phyloP scores from a whole-genome alignment of 2,329 filamentous ascomycete species.

The Amylocarpus encephaloides region DNA sequence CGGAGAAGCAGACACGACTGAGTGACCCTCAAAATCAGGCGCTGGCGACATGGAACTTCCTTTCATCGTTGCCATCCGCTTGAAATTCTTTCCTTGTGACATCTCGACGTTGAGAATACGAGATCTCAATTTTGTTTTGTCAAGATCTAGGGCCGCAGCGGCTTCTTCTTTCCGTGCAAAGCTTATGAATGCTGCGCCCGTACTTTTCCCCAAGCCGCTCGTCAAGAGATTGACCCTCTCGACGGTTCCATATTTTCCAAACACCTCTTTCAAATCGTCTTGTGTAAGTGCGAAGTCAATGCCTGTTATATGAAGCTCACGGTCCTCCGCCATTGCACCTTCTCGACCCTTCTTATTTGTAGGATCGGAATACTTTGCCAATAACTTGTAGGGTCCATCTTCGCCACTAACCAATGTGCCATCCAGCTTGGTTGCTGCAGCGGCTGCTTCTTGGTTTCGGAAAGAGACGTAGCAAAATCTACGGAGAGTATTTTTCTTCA shows the following conservation, averaged over 20 bases:
- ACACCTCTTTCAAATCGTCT: slow-evolving; percentile 62
- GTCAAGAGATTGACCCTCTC: slow-evolving; percentile 65
- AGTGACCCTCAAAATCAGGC: slow-evolving; percentile 30
- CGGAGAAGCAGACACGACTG: slow-evolving; percentile 29
- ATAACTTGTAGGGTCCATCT: slow-evolving; percentile 51
- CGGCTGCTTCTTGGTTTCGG: slow-evolving; percentile 58
- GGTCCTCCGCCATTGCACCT: slow-evolving; percentile 76
- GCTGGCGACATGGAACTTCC: slow-evolving; percentile 31
- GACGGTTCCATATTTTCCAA: slow-evolving; percentile 70
- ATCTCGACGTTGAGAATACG: slow-evolving; percentile 62
- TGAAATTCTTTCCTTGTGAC: slow-evolving; percentile 50
- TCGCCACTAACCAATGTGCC: slow-evolving; percentile 58
- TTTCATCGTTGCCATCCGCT: slow-evolving; percentile 45
- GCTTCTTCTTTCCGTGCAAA: slow-evolving; percentile 67
- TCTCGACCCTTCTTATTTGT: slow-evolving; percentile 68
- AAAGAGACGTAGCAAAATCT: slow-evolving; percentile 98
- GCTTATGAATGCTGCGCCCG: slow-evolving; percentile 75
- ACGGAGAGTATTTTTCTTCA: slow-evolving; percentile 81
- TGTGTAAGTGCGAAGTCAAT: slow-evolving; percentile 58
- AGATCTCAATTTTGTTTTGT: slow-evolving; percentile 63
- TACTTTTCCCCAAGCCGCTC: slow-evolving; percentile 60
- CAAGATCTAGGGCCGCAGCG: slow-evolving; percentile 59
- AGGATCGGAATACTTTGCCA: slow-evolving; percentile 81
- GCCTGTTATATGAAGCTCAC: slow-evolving; percentile 75
- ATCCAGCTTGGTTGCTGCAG: slow-evolving; percentile 66